A percentile compares a stretch with the other conserved stretches of the same genome.
phyloP scores from a whole-genome alignment of 169 alveolate genomes.

The Ichthyophthirius multifiliis region DNA sequence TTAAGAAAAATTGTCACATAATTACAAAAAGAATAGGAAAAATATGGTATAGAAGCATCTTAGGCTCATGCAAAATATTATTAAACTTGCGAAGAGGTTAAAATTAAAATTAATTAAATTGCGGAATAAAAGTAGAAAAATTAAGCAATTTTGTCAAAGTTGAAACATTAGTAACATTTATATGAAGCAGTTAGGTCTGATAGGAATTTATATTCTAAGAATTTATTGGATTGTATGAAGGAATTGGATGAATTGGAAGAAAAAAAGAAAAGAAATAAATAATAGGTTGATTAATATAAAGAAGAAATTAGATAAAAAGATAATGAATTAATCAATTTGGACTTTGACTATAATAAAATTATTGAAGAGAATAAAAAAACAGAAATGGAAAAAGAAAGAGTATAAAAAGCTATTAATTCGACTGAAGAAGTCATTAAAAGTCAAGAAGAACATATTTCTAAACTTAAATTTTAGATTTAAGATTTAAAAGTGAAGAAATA shows the following conservation, averaged over 20 bases:
- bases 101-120: slow-evolving; percentile 75
- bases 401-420: slow-evolving; percentile 78
- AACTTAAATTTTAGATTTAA: slow-evolving; percentile 76
- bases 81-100: slow-evolving; percentile 79
- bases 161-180: slow-evolving; percentile 80
- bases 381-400: slow-evolving; percentile 75
- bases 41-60: slow-evolving; percentile 77
- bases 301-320: slow-evolving; percentile 81
- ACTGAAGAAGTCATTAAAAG: slow-evolving; percentile 84
- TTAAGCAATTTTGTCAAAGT: slow-evolving; percentile 82
- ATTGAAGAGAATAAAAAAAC: slow-evolving; percentile 78
- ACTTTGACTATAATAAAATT: slow-evolving; percentile 72
- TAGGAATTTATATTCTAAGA: slow-evolving; percentile 86
- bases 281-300: slow-evolving; percentile 70
- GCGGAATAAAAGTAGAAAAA: slow-evolving; percentile 80
- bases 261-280: slow-evolving; percentile 75
- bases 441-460: slow-evolving; percentile 77
- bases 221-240: slow-evolving; percentile 82
- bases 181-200: slow-evolving; percentile 88
- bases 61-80: slow-evolving; percentile 80
- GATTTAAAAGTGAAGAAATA: slow-evolving; percentile 81
- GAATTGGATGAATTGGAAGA: slow-evolving; percentile 79
- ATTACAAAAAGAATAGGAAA: slow-evolving; percentile 57
- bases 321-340: slow-evolving; percentile 63
- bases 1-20: slow-evolving; percentile 47